Conservation (phyloP, 164 flowering plant genomes). For the Piper betle region DNA sequence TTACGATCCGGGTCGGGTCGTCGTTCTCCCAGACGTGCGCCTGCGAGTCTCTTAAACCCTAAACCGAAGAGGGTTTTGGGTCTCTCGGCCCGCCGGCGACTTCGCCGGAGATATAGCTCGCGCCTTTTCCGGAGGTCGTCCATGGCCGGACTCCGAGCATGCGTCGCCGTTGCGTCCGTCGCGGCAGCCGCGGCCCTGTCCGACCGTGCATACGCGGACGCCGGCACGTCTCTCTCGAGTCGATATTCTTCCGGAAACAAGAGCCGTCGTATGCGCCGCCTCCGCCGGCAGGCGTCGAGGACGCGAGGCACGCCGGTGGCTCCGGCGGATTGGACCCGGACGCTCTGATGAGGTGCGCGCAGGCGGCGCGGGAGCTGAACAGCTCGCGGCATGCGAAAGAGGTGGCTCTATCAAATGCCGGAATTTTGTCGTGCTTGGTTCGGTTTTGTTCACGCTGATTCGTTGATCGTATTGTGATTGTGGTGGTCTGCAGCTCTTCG, state of each 20-base stretch:
- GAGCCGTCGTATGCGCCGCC: constrained; percentile 2
- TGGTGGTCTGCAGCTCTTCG: constrained; percentile 40
- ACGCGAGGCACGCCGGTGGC: constrained; percentile 43
- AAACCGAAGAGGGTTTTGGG: too few relatives aligned
- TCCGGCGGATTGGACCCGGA: constrained; percentile 86
- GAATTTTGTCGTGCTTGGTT: not conserved
- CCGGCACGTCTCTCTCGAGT: constrained; percentile 4
- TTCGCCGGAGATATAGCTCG: not conserved
- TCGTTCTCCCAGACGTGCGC: too few relatives aligned
- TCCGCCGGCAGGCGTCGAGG: constrained; percentile 23
- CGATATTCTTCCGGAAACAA: not conserved
- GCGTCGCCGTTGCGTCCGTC: not conserved
- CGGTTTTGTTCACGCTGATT: not conserved
- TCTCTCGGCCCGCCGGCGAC: too few relatives aligned
- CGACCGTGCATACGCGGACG: constrained; percentile 4
- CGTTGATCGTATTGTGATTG: not conserved
- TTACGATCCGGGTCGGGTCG: too few relatives aligned
- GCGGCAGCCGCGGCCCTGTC: constrained; percentile 2
- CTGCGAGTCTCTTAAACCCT: too few relatives aligned
- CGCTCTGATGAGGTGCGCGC: constrained; percentile 66
- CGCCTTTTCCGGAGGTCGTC: not conserved
- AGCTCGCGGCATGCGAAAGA: constrained; percentile 39
- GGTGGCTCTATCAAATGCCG: constrained; percentile 17
- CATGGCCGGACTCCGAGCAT: not conserved
- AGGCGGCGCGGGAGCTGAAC: constrained; percentile 40